phyloP scores from a whole-genome alignment of 2,329 filamentous ascomycete species.

The Phaeosphaeria sp. region DNA sequence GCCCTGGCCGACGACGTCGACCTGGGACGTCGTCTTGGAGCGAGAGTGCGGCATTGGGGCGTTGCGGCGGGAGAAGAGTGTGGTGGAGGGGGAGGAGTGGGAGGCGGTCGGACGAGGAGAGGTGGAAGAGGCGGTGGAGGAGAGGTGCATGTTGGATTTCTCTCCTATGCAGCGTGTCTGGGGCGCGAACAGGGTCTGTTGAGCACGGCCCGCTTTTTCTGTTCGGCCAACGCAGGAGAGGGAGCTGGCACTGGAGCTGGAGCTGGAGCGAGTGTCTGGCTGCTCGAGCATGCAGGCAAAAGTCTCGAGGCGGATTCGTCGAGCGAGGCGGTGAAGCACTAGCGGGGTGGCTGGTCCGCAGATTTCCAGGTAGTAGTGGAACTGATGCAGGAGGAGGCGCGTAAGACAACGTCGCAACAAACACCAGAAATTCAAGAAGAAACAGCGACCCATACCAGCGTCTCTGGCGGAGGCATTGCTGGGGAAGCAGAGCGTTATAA shows the following conservation, averaged over 20 bases:
- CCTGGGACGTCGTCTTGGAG: conserved; percentile 42
- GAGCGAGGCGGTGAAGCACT: conserved; percentile 44
- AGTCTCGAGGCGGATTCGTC: conserved; percentile 34
- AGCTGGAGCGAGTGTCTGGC: neutral
- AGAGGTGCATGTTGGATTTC: conserved; percentile 26
- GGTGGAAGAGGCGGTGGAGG: conserved; percentile 19
- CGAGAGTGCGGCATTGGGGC: conserved; percentile 37
- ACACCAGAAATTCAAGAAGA: conserved; percentile 37
- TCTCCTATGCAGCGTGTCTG: conserved; percentile 23
- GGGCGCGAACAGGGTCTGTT: conserved; percentile 8
- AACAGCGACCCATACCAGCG: conserved; percentile 40
- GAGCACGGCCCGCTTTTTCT: conserved; percentile 39
- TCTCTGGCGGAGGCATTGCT: conserved; percentile 37
- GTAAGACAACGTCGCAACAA: conserved; percentile 19
- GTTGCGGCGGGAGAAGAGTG: conserved; percentile 25
- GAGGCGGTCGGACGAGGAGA: conserved; percentile 8
- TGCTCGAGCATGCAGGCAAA: conserved; percentile 29
- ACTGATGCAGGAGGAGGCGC: no score
- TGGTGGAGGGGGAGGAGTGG: conserved; percentile 12
- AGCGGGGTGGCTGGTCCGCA: conserved; percentile 33
- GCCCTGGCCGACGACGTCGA: conserved; percentile 43
- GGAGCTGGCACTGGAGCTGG: conserved; percentile 4
- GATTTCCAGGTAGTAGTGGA: conserved; percentile 28
- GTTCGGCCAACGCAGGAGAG: conserved; percentile 25
- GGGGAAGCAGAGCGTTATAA: conserved; percentile 14